Evolutionary conservation across 1,284 basidiomycete genomes (phyloP).

Genomic region (Marasmius fiardii): DNA sequence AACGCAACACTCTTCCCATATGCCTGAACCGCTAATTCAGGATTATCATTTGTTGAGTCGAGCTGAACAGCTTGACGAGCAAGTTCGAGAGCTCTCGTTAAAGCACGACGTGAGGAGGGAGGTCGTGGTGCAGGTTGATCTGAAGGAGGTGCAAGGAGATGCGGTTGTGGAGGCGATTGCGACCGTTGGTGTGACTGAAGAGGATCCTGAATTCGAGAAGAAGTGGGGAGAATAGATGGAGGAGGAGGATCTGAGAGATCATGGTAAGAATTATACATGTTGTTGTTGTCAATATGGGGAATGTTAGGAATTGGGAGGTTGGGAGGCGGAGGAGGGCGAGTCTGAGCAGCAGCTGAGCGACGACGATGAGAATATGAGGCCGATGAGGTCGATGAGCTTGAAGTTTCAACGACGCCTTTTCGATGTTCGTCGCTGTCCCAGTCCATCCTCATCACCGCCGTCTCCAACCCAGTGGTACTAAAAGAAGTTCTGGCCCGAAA

Average conservation of each 20-base stretch:
- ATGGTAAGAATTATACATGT: constrained; percentile 39
- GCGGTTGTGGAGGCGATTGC: constrained; percentile 16
- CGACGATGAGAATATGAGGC: constrained; percentile 47
- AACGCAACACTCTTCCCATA: constrained; percentile 81
- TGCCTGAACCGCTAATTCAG: constrained; percentile 74
- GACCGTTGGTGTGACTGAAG: constrained; percentile 38
- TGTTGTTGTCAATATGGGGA: constrained; percentile 45
- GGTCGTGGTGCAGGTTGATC: constrained; percentile 36
- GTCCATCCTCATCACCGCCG: constrained; percentile 8
- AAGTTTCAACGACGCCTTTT: constrained; percentile 2
- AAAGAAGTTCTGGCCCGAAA: not conserved
- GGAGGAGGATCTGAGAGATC: constrained; percentile 59
- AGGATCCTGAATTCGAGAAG: constrained; percentile 30
- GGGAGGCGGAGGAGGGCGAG: constrained; percentile 70
- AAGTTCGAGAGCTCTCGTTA: constrained; percentile 77
- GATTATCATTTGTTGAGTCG: constrained; percentile 79
- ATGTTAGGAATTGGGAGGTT: constrained; percentile 67
- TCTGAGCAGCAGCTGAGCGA: constrained; percentile 62
- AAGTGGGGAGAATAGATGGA: constrained; percentile 41
- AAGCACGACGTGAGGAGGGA: constrained; percentile 74
- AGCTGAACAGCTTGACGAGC: constrained; percentile 79
- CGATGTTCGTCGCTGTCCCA: constrained; percentile 7
- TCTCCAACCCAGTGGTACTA: not conserved
- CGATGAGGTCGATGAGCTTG: constrained; percentile 14
- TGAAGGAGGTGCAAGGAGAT: constrained; percentile 25